A percentile compares a stretch with the other conserved stretches of the same genome.
phyloP scores from a whole-genome alignment of 805 yeast species.

The Nakazawaea anatomiae region DNA sequence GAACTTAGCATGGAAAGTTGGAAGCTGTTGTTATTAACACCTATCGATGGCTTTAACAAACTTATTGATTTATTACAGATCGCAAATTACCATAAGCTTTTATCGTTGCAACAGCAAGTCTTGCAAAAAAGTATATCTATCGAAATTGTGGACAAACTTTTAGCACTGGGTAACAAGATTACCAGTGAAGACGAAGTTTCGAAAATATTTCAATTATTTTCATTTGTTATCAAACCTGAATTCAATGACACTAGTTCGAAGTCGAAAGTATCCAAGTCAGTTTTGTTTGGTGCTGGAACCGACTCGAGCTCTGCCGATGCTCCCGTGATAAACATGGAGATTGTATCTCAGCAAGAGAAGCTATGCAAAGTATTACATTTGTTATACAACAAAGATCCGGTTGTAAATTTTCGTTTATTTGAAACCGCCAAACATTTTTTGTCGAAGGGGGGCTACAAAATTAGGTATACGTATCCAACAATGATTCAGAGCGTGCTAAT shows the following conservation, averaged over 20 bases:
- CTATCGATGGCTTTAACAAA: conserved; percentile 37
- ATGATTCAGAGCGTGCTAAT: conserved; percentile 57
- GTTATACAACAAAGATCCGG: conserved; percentile 44
- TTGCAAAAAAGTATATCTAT: conserved; percentile 55
- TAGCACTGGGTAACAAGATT: conserved; percentile 32
- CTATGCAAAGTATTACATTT: conserved; percentile 68
- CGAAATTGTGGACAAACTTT: conserved; percentile 53
- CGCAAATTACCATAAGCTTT: conserved; percentile 47
- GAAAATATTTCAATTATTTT: conserved; percentile 53
- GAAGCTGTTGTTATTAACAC: conserved; percentile 40
- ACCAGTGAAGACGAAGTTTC: conserved; percentile 44
- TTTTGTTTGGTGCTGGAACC: conserved; percentile 20
- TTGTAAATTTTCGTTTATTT: conserved; percentile 38
- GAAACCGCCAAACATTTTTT: conserved; percentile 41
- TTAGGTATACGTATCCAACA: conserved; percentile 70
- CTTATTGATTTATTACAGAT: conserved; percentile 37
- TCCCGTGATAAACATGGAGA: conserved; percentile 26
- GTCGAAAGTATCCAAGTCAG: conserved; percentile 20
- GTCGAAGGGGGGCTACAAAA: conserved; percentile 47
- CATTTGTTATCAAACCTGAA: conserved; percentile 39
- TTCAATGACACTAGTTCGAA: conserved; percentile 11
- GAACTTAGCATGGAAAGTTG: conserved; percentile 29
- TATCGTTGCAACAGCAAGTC: conserved; percentile 41
- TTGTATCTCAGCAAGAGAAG: conserved; percentile 46
- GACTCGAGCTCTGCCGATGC: conserved; percentile 14